Base-by-base conservation (phyloP, 2,329 filamentous ascomycete genomes). In the Trichoderma sp. region DNA sequence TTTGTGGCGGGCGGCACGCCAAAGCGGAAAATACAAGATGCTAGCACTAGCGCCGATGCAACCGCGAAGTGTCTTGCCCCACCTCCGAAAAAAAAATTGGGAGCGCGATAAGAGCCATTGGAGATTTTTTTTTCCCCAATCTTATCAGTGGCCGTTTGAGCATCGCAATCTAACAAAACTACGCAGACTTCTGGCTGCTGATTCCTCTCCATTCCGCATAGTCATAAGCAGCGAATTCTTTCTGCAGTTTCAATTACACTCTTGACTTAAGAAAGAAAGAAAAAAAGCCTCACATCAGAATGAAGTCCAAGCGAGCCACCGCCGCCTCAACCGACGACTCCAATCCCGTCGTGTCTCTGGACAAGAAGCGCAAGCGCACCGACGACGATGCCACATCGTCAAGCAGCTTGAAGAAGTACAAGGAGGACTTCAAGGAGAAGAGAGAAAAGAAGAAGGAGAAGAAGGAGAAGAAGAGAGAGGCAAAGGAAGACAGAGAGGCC, bases 401-500 rank as follows among this genome's bases (percentile, higher is more conserved):
- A 26, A 69, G 56, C 69, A 60, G 76, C 52, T 72, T 73, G 71
- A 79, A 79, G 71, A 77, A 76, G 71, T 59, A 46, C 52, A 78
- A 79, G 70, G 76, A 76, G 72, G 32, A 34, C 13, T 1, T 5
- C 4, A 34, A 34, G 32, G 73, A 71, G 32, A 77, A 78, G 73
- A 77, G 76, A 69, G 72, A 71, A 18, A 79, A 80, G 73, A 78
- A 78, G 69, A 73, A 78, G 10, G 77, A 80, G 71, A 78, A 80
- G 65, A 77, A 78, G 56, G 78, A 80, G 72, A 78, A 80, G 69
- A 79, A 81, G 68, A 80, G 79, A 73, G 80, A 82, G 72, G 81
- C 80, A 74, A 77, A 78, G 64, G 79, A 79, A 73, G 72, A 81
- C 56, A 77, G 37, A 68, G 79, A 81, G 61, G 80, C 79, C 73